Conservation (phyloP, 31 red algal genomes). For the Porphyra umbilicalis region DNA sequence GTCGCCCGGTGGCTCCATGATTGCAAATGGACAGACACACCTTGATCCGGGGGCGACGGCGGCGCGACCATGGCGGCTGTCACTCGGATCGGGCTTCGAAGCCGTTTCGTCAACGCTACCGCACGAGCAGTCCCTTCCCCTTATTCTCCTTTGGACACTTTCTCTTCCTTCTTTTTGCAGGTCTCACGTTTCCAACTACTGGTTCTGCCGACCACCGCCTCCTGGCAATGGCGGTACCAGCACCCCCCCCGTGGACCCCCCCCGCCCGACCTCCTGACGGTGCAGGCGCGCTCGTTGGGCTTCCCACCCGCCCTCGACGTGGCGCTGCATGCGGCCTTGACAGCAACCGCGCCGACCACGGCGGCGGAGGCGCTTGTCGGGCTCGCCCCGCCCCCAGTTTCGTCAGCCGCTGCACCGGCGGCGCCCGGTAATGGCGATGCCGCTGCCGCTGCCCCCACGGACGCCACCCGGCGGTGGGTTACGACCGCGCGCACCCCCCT, state of each 20-base stretch:
- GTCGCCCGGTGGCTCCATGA: too few relatives aligned
- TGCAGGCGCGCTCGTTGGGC: background rate
- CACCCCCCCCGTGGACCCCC: background rate
- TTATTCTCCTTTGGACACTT: too few relatives aligned
- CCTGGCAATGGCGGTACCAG: background rate
- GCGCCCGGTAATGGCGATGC: background rate
- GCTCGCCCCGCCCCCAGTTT: background rate
- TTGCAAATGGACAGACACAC: too few relatives aligned
- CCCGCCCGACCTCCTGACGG: background rate
- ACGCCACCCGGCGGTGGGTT: background rate
- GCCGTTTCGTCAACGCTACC: too few relatives aligned
- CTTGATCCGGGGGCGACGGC: too few relatives aligned
- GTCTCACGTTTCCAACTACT: too few relatives aligned
- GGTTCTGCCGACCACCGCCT: too few relatives aligned
- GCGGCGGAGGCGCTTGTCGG: background rate
- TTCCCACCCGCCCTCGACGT: background rate
- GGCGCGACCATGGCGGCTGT: too few relatives aligned
- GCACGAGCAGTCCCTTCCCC: too few relatives aligned
- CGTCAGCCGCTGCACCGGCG: background rate
- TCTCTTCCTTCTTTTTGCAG: too few relatives aligned
- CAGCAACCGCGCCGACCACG: background rate
- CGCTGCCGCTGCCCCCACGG: background rate
- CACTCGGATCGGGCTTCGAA: too few relatives aligned
- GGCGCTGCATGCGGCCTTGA: background rate
- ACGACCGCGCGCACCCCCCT: background rate